A percentile compares a stretch with the other conserved stretches of the same genome.
phyloP scores from a whole-genome alignment of 805 yeast genomes.

The Scheffersomyces coipomensis region DNA sequence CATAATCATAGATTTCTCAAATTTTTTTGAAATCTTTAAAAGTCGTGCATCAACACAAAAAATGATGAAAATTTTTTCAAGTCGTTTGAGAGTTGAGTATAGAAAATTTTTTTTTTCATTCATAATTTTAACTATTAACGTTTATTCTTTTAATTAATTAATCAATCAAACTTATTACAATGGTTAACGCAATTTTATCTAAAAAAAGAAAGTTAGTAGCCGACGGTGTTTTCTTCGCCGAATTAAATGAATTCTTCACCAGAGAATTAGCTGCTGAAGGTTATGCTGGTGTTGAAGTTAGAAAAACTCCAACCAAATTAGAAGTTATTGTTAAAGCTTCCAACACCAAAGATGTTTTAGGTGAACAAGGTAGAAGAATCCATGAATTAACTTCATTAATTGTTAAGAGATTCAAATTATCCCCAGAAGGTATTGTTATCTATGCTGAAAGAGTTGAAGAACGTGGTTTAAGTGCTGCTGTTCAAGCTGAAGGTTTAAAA shows the following conservation, averaged over 20 bases:
- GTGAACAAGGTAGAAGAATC: constrained; percentile 99
- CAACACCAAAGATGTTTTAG: constrained; percentile 97
- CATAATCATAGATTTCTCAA: too few relatives aligned
- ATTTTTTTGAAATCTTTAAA: not conserved
- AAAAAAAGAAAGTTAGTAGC: constrained; percentile 99
- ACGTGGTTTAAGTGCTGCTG: constrained; percentile 99
- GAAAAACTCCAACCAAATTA: constrained; percentile 96
- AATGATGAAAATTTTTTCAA: constrained; percentile 2
- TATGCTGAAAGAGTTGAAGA: constrained; percentile 99
- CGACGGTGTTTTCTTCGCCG: constrained; percentile 99
- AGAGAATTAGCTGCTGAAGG: constrained; percentile 99
- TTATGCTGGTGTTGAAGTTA: constrained; percentile 99
- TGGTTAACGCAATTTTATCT: constrained; percentile 59
- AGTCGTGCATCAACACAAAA: constrained; percentile 2
- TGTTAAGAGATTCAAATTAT: constrained; percentile 97
- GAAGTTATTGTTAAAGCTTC: constrained; percentile 99
- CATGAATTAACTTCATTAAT: constrained; percentile 96
- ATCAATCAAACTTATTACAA: constrained; percentile 11
- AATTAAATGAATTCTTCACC: constrained; percentile 99
- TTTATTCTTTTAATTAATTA: constrained; percentile 1
- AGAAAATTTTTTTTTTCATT: not conserved
- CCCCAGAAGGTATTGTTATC: constrained; percentile 89
- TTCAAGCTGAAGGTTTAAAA: constrained; percentile 98
- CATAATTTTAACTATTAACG: not conserved
- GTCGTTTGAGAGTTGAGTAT: not conserved